Percentiles rank a stretch among this genome's conserved stretches.
These are phyloP conservation scores for Rhodomyrtus tomentosa DNA, from an alignment of 345 rosid species.

Conservation along the genomic window DNA sequence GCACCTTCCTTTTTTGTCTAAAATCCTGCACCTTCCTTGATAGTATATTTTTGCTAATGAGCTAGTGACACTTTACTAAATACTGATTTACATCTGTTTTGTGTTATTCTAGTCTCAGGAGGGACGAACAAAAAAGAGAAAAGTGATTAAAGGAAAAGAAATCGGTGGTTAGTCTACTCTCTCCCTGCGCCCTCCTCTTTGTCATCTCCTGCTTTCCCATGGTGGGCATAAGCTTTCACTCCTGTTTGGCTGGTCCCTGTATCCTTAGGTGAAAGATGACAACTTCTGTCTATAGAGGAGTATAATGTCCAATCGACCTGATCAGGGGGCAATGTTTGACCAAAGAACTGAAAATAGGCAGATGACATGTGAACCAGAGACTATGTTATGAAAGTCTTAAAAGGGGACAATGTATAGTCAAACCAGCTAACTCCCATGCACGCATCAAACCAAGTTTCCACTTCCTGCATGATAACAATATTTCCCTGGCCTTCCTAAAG, in stretches of 20 bases:
- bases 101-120: conserved; percentile 16
- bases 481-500: background rate
- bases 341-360: background rate
- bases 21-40: background rate
- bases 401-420: background rate
- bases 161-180: conserved; percentile 4
- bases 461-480: background rate
- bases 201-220: background rate
- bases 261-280: background rate
- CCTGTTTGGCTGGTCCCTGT: background rate
- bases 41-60: background rate
- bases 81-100: background rate
- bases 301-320: background rate
- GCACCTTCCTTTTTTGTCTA: background rate
- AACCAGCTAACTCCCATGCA: background rate
- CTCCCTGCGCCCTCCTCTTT: background rate
- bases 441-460: background rate
- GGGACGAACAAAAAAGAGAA: conserved; percentile 24
- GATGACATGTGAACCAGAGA: background rate
- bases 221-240: background rate
- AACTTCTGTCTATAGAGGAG: background rate
- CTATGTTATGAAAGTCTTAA: background rate
- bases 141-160: conserved; percentile 11
- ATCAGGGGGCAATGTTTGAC: background rate
- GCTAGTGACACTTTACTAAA: background rate